Base-by-base conservation (phyloP, 2,329 filamentous ascomycete genomes). In the Akanthomyces muscarius region DNA sequence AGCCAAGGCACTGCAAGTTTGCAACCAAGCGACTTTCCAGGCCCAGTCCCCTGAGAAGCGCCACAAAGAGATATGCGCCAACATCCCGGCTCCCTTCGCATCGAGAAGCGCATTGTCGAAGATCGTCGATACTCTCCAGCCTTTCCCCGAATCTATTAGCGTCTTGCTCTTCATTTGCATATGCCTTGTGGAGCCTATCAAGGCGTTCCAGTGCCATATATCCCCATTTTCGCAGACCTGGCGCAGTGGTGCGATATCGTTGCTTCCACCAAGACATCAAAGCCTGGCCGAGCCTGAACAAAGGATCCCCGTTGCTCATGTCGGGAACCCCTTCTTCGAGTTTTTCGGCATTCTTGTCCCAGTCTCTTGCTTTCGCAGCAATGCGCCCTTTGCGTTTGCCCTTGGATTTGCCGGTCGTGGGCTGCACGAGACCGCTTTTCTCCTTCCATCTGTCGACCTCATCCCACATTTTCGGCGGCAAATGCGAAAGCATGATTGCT, bases 191-290 rank as follows among this genome's bases (percentile, higher is more conserved):
- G 64, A 95, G 81, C n/a, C 87, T 84, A 68, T 92, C 88, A 2
- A 97, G 77, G 28, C 86, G 83, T 68, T 89, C 82, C n/a, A 92
- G 83, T 0, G 89, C 82, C 78, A 94, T 89, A 72, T 98, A 98
- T 0, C 95, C 95, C 71, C 86, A 83, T 77, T 98, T 99, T n/a
- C 93, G 84, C 25, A 98, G 71, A 0, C 91, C 91, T 0, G 93
- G 92, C 0, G 88, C 84, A 0, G 87, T 91, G 50, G 95, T 81
- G 1, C 80, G 84, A 74, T 96, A 99, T 41, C 88, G 83, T 69
- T 92, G 89, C 72, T 88, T 92, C 95, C 95, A 99, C 81, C 92
- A 97, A 1, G 87, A 84, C 11, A 88, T 81, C n/a, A 99, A 77
- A 4, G 86, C 81, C 69, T 89, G 89, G 70, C 98, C 80, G 4